Base-by-base conservation (phyloP, 2,329 filamentous ascomycete genomes). In the Lachnellula cervina region DNA sequence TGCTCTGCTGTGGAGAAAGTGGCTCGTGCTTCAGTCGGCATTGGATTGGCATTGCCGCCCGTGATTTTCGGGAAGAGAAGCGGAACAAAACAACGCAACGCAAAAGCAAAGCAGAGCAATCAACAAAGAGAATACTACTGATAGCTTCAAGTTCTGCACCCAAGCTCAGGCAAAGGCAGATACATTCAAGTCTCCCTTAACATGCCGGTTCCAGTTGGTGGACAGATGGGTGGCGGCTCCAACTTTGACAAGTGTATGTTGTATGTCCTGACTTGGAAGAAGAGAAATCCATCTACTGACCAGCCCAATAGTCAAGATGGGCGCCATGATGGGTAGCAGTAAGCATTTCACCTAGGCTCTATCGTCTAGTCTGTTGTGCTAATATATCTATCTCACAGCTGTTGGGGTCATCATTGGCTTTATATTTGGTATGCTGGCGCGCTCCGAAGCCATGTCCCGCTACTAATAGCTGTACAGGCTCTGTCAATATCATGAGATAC, bases 271-370 rank as follows among this genome's bases (percentile, higher is more conserved):
- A 38, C 23, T 25, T 21, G 6, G 1, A 5, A 21, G 42, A 44
- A 28, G 19, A 55, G 52, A 55, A 63, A 70, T 72, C 68, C 68
- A 71, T 68, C 25, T 56, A 57, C 56, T 64, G 53, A 64, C 56
- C 48, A 67, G 70, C 69, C 55, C 49, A 62, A 66, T 71, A 96
- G 91, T 92, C 73, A 97, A 96, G 80, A 97, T 97, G 91, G 94
- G 94, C 66, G 91, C 89, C 61, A 87, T 99, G 87, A 97, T 97
- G 91, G 94, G 94, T 66, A 90, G 91, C 72, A 95, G 93, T 97
- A 88, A 68, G 91, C 83, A 51, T 54, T 44, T 55, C 43, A 42
- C 16, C 16, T 28, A 35, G 37, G 42, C 4, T 11, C n/a, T 21
- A 8, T 9, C 19, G 25, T 16, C 4, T 23, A 17, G 8, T 21